phyloP scores from a whole-genome alignment of 1,284 basidiomycete genomes.

The Cryptococcus maquisensis region DNA sequence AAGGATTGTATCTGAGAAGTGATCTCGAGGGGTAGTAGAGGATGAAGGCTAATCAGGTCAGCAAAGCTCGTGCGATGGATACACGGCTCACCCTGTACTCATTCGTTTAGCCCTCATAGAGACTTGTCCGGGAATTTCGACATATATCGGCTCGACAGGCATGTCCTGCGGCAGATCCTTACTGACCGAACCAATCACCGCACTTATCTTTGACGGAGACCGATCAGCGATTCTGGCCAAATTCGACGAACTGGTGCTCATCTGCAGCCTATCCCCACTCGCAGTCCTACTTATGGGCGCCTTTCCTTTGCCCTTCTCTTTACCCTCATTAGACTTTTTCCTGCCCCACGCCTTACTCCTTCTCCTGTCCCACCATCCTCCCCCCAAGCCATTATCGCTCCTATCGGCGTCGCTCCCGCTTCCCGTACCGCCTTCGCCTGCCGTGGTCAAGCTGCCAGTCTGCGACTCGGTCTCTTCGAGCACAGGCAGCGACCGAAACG shows the following conservation, averaged over 20 bases:
- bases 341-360: conserved; percentile 13
- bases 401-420: conserved; percentile 20
- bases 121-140: conserved; percentile 45
- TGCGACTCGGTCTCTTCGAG: conserved; percentile 11
- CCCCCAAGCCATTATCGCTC: conserved; percentile 5
- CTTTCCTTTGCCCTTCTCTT: conserved; percentile 3
- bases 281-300: not conserved
- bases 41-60: conserved; percentile 55
- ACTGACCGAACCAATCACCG: not conserved
- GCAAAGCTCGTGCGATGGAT: not conserved
- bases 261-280: not conserved
- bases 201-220: not conserved
- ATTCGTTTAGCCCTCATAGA: conserved; percentile 49
- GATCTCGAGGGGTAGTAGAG: conserved; percentile 68
- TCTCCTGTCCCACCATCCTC: conserved; percentile 23
- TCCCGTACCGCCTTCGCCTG: not conserved
- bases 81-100: conserved; percentile 59
- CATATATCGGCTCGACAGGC: conserved; percentile 67
- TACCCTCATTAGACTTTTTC: conserved; percentile 8
- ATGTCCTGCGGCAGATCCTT: conserved; percentile 3
- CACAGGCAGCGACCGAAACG: conserved; percentile 5
- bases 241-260: not conserved
- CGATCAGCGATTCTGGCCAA: no score
- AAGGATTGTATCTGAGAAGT: conserved; percentile 78
- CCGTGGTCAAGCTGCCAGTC: no score